Base-by-base conservation (phyloP, 352 stramenopile genomes). In the Phytophthora ohioensis region DNA sequence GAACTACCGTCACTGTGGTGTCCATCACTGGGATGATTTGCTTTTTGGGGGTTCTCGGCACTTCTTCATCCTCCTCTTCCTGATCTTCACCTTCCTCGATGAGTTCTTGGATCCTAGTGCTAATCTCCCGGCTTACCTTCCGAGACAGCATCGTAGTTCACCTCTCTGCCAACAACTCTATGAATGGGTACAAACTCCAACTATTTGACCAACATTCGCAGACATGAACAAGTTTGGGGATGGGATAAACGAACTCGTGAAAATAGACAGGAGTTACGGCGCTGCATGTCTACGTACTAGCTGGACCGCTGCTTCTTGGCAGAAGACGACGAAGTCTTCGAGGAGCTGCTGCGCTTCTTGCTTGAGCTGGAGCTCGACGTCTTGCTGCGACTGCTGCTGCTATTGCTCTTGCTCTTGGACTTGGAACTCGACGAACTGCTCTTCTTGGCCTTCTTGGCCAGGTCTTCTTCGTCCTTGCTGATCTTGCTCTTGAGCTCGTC, bases 401-500 rank as follows among this genome's bases (percentile, higher is more conserved):
- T 86, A 51, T 69, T 84, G 58, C 51, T 72, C 48, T 79, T 87
- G 54, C 60, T 80, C 74, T 90, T 92, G 31, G 78, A 84, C 62
- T 88, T 90, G 61, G 81, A 91, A 32, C 80, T 84, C 41, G 85
- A 93, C 10, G 78, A 90, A 27, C 77, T 87, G 43, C 73, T 79
- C 69, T 91, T 90, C 53, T 84, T 91, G 12, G 86, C 81, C 67
- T 95, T 95, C 69, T 93, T 94, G 1, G 64, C 73, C n/a, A 96
- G 76, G 4, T 92, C 84, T 1, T 92, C 87, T 36, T 91, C 89
- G 56, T 94, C 89, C 63, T 92, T 90, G 45, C 30, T 75, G 66
- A 64, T 76, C 71, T 91, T 92, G 52, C 54, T 85, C 75, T 92
- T 94, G 21, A 93, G 68, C 69, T 96, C 91, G 36, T 97, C 92